Evolutionary conservation across 2,329 filamentous ascomycete genomes (phyloP).

Genomic region (Pseudocercospora vitis): DNA sequence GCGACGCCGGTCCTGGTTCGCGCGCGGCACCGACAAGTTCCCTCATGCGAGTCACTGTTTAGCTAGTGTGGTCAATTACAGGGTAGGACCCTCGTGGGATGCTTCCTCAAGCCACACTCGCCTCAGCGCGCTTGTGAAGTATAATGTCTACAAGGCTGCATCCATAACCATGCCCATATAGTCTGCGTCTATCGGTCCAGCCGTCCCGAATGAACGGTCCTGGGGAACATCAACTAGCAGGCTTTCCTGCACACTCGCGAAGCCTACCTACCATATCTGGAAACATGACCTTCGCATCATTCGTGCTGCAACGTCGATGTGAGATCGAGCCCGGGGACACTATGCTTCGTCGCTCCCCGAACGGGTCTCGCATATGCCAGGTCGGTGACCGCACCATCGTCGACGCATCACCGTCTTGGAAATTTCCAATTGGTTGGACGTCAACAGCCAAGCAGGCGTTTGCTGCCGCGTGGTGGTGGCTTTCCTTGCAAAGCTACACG

Average conservation of each 20-base stretch:
- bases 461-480: background rate
- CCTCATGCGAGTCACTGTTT: slow-evolving; percentile 18
- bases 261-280: background rate
- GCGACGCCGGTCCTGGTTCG: slow-evolving; percentile 10
- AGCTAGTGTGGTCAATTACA: slow-evolving; percentile 12
- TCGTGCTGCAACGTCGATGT: too few species aligned
- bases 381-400: background rate
- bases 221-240: background rate
- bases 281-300: too few species aligned
- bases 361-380: background rate
- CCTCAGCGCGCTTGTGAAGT: slow-evolving; percentile 10
- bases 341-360: background rate
- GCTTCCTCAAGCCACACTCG: slow-evolving; percentile 4
- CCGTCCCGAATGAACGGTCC: background rate
- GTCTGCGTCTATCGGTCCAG: slow-evolving; percentile 4
- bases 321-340: too few species aligned
- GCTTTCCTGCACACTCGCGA: background rate
- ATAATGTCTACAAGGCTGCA: slow-evolving; percentile 12
- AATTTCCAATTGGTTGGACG: too few species aligned
- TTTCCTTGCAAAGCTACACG: background rate
- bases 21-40: slow-evolving; percentile 14
- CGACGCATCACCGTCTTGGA: background rate
- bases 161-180: slow-evolving; percentile 9
- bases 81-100: slow-evolving; percentile 13
- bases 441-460: too few species aligned